Evolutionary conservation across 2,329 filamentous ascomycete species (phyloP).

Genomic region (Pseudogymnoascus pannorum): DNA sequence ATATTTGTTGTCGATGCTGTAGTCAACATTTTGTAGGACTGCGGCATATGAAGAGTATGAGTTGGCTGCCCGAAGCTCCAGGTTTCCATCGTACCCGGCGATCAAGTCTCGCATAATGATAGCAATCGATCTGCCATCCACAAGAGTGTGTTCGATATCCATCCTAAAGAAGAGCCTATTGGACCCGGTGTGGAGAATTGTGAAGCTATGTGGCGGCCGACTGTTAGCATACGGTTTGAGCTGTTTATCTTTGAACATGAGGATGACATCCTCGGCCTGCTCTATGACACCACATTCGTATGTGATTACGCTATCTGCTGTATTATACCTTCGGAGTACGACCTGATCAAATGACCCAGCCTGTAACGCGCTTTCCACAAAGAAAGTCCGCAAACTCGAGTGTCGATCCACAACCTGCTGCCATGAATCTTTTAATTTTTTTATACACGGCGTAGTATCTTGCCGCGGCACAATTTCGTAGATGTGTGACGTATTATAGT

Average conservation of each 20-base stretch:
- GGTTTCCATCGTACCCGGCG: conserved; percentile 35
- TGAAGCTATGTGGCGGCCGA: conserved; percentile 37
- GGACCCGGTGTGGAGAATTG: conserved; percentile 34
- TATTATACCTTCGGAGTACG: conserved; percentile 16
- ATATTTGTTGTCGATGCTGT: conserved; percentile 28
- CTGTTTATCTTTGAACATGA: not conserved
- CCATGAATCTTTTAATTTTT: conserved; percentile 17
- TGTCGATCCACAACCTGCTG: conserved; percentile 22
- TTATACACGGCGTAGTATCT: conserved; percentile 25
- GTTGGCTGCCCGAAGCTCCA: conserved; percentile 18
- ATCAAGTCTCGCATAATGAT: conserved; percentile 39
- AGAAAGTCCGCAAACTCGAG: conserved; percentile 26
- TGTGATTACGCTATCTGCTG: not conserved
- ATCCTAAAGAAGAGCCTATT: conserved; percentile 36
- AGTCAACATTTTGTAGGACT: conserved; percentile 31
- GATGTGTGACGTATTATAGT: conserved; percentile 18
- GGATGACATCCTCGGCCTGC: not conserved
- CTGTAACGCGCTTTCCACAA: conserved; percentile 19
- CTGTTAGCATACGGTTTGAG: not conserved
- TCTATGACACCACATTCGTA: not conserved
- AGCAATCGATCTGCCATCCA: conserved; percentile 40
- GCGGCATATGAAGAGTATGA: conserved; percentile 21
- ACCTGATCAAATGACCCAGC: conserved; percentile 20
- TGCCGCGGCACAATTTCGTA: conserved; percentile 14
- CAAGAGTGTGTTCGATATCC: conserved; percentile 41